Base-by-base conservation (phyloP, 306 rosid genomes). In the Amphicarpaea edgeworthii region DNA sequence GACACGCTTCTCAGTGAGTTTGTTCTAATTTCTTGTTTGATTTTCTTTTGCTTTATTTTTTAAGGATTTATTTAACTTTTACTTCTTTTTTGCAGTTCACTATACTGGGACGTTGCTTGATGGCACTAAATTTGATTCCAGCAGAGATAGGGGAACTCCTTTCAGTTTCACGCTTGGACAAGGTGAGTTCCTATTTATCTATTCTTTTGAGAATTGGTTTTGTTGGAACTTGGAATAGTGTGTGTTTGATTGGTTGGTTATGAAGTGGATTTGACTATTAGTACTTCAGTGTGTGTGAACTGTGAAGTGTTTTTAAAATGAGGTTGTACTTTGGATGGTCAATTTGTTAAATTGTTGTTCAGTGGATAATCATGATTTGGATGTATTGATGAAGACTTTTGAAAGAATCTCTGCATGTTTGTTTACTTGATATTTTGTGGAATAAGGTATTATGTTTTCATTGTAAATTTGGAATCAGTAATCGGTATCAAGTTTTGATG, bases 111-210 rank as follows among this genome's bases (percentile, higher is more conserved):
- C 97, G 12, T 59, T 95, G 84, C 93, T 90, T 17, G 97, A 95
- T 79, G 97, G 98, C 58, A 88, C 98, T 0, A 76, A 87, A 82
- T 95, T 95, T 67, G 98, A 95, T 88, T 95, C 98, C 4, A 95
- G 97, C 87, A 92, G 97, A 20, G 96, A 92, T 40, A 75, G 83
- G 24, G 95, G 83, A 20, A 84, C 83, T 3, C 91, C 97, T 3
- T 92, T 95, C 81, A 89, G 79, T 84, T 95, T 95, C 79, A 90
- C 96, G n/a, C 98, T 95, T 21, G 98, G 98, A 34, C 98, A 88
- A 84, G 98, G 98, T 95, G 32, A 79, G 88, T 62, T 28, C 0
- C 1, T 53, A 8, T 7, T 2, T 2, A 2, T 40, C 7, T 6
- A 6, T 7, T 24, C 50, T 12, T 63, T 2, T 11, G 0, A 32